Conservation (phyloP, 1,139 yeast genomes). For the Petasospora rhodanensis region DNA sequence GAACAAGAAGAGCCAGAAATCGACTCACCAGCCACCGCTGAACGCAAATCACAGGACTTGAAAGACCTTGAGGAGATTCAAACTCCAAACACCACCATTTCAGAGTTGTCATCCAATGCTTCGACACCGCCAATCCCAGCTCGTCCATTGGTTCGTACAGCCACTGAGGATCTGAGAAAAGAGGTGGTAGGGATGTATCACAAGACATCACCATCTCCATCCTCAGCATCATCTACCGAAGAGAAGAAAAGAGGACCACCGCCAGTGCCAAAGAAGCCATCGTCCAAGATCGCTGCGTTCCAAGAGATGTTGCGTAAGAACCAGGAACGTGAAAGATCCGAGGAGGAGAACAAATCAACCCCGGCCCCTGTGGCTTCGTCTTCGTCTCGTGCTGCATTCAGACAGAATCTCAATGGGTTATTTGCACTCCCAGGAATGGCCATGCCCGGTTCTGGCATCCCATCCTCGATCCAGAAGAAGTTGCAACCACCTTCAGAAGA, state of each 20-base stretch:
- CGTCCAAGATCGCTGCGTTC: constrained; percentile 74
- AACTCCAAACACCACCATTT: not conserved
- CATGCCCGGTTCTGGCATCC: constrained; percentile 17
- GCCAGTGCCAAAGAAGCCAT: constrained; percentile 69
- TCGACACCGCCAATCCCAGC: constrained; percentile 11
- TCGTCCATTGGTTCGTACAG: constrained; percentile 9
- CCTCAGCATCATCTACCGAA: constrained; percentile 1
- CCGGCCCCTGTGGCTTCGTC: constrained; percentile 1
- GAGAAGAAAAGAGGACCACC: constrained; percentile 43
- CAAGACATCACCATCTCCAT: not conserved
- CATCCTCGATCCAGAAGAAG: constrained; percentile 12
- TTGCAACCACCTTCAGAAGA: constrained; percentile 9
- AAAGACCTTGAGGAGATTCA: constrained; percentile 2
- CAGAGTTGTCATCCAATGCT: not conserved
- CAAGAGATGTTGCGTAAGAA: constrained; percentile 61
- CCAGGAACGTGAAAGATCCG: constrained; percentile 34
- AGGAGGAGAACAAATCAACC: too few relatives aligned
- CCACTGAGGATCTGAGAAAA: constrained; percentile 9
- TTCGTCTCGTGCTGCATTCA: constrained; percentile 40
- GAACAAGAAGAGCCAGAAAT: not conserved
- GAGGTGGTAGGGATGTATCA: constrained; percentile 7
- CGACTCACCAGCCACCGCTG: not conserved
- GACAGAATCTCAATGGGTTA: constrained; percentile 53
- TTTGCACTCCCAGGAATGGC: constrained; percentile 68
- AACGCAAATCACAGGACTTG: constrained; percentile 1